These are phyloP conservation scores for Botrytis fragariae DNA, from an alignment of 2,329 filamentous ascomycete genomes.

Conservation along the genomic window DNA sequence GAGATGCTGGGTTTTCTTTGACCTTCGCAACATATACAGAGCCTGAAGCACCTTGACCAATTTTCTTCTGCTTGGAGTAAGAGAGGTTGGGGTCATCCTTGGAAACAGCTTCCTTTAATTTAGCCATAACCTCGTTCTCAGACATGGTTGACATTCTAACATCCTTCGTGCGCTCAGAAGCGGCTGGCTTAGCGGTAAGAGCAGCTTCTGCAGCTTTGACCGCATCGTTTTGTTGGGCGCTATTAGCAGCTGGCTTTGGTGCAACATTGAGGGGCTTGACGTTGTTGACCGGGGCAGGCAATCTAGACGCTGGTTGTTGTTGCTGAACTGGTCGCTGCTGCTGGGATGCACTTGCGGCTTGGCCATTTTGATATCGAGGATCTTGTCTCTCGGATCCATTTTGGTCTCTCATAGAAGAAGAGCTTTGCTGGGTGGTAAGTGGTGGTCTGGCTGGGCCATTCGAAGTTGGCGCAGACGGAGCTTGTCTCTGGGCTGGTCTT, in stretches of 20 bases:
- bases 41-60: slow-evolving; percentile 95
- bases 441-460: slow-evolving; percentile 45
- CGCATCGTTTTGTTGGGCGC: slow-evolving; percentile 54
- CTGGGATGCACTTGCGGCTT: slow-evolving; percentile 42
- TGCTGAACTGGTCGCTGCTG: slow-evolving; percentile 48
- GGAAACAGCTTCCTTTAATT: slow-evolving; percentile 88
- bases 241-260: slow-evolving; percentile 55
- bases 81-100: slow-evolving; percentile 92
- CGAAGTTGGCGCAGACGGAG: slow-evolving; percentile 67
- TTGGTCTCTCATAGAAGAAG: slow-evolving; percentile 43
- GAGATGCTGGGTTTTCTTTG: slow-evolving; percentile 81
- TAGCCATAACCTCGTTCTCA: slow-evolving; percentile 95
- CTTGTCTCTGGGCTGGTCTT: slow-evolving; percentile 66
- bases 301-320: slow-evolving; percentile 46
- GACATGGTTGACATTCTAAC: slow-evolving; percentile 99
- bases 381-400: slow-evolving; percentile 38
- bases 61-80: slow-evolving; percentile 99
- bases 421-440: slow-evolving; percentile 50
- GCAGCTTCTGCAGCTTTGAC: slow-evolving; percentile 89
- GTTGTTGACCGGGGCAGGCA: slow-evolving; percentile 51
- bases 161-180: slow-evolving; percentile 78
- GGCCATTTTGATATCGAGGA: slow-evolving; percentile 43
- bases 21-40: slow-evolving; percentile 98
- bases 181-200: slow-evolving; percentile 75
- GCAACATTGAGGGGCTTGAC: slow-evolving; percentile 80